A percentile compares a stretch with the other conserved stretches of the same genome.
Evolutionary conservation across 2,329 filamentous ascomycete genomes (phyloP).

Genomic region (Aspergillus luchuensis): DNA sequence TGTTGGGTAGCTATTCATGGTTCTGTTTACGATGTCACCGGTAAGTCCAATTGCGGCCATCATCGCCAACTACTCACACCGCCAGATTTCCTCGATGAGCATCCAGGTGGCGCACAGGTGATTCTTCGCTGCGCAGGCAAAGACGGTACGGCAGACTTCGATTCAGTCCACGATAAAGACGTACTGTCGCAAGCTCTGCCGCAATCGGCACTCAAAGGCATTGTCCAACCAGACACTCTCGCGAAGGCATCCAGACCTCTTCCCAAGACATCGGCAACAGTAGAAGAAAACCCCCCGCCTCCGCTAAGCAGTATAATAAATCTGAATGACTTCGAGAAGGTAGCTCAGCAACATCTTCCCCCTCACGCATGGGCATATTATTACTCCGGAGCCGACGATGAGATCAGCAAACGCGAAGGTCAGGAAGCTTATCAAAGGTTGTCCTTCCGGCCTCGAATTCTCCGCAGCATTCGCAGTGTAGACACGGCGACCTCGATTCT

Average conservation of each 20-base stretch:
- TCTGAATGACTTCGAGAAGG: constrained; percentile 42
- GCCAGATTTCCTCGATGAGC: constrained; percentile 35
- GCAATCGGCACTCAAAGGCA: constrained; percentile 26
- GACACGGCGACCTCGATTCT: constrained; percentile 40
- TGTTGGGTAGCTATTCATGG: constrained; percentile 57
- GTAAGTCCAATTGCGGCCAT: constrained; percentile 10
- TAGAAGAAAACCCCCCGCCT: constrained; percentile 19
- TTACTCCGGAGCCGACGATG: constrained; percentile 54
- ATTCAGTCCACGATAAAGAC: constrained; percentile 36
- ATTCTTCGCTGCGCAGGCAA: constrained; percentile 38
- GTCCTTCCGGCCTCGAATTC: constrained; percentile 50
- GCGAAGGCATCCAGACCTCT: background rate
- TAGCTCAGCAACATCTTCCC: constrained; percentile 34
- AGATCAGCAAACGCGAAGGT: constrained; percentile 50
- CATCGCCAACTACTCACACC: background rate
- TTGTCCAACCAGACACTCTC: constrained; percentile 24
- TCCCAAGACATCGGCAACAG: background rate
- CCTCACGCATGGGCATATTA: constrained; percentile 46
- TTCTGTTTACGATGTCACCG: constrained; percentile 55
- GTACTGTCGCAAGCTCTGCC: constrained; percentile 34
- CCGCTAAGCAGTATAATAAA: constrained; percentile 38
- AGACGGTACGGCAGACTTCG: constrained; percentile 40
- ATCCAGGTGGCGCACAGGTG: constrained; percentile 37
- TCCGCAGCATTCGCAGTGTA: constrained; percentile 43
- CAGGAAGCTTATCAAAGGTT: constrained; percentile 48